Base-by-base conservation (phyloP, 140 eudicot species). In the Ambrosia hybrid region DNA sequence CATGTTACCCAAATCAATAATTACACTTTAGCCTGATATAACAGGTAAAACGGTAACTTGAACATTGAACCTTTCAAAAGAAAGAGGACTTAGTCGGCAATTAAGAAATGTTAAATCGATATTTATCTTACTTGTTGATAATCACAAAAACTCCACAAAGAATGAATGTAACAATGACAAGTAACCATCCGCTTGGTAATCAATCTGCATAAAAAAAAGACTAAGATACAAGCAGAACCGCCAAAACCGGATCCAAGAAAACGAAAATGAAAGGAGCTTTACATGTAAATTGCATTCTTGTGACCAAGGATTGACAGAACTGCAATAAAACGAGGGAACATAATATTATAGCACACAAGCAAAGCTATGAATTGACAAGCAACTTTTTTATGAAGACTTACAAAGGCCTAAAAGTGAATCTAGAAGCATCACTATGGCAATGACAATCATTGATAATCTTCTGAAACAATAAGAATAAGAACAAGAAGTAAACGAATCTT, bases 101-200 rank as follows among this genome's bases (percentile, higher is more conserved):
- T n/a, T 13, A n/a, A 53, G 21, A 53, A 53, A 13, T 60, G 30
- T 4, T 60, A 60, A 60, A 56, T 37, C 4, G 43, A 6, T 17
- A 21, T 11, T 45, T 3, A 63, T 64, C 98, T 93, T 83, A 93
- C 98, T 88, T 84, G 86, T 93, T 76, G 64, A 89, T 83, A 67
- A 93, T 87, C 64, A 93, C 83, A 45, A 93, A 93, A 51, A 80
- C 85, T 66, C 97, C 98, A 75, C 91, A 93, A 16, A 93, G 89
- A 70, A 87, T 77, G 76, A 93, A 93, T 34, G 97, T 87, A 59
- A 90, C 83, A 3, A 88, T 87, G 16, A 90, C 98, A 48, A 93
- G 97, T 71, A 93, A 60, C 98, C 98, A 93, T 85, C 98, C 98
- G 73, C 98, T 21, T 81, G 34, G 90, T 68, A 17, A 93, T 79